Conservation (phyloP, 192 early-diverging fungal species). For the Entophlyctis luteolus region DNA sequence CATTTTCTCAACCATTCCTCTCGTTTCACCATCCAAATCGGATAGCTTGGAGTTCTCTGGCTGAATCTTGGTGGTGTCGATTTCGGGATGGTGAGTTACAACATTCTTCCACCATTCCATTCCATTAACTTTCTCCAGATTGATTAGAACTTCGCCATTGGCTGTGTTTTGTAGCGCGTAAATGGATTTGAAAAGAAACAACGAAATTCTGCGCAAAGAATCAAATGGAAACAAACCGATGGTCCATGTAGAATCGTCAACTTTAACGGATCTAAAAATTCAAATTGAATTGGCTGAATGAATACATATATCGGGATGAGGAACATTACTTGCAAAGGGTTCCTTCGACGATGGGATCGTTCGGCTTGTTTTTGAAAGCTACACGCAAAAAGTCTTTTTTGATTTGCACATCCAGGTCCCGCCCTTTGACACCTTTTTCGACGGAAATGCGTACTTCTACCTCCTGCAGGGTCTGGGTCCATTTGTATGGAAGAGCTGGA, state of each 20-base stretch:
- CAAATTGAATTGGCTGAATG: too few species aligned
- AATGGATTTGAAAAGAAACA: neutral
- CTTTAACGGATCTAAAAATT: conserved; percentile 56
- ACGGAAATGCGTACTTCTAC: conserved; percentile 72
- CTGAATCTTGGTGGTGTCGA: conserved; percentile 83
- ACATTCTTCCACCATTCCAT: conserved; percentile 89
- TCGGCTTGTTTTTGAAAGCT: conserved; percentile 62
- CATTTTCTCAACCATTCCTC: conserved; percentile 94
- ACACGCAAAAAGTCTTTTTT: conserved; percentile 64
- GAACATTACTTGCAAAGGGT: conserved; percentile 68
- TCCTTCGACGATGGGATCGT: conserved; percentile 70
- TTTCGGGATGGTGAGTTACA: conserved; percentile 66
- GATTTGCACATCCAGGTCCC: conserved; percentile 65
- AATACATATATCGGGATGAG: too few species aligned
- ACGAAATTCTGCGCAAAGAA: neutral
- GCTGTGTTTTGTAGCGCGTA: conserved; percentile 24
- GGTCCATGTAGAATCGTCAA: conserved; percentile 82
- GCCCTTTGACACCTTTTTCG: conserved; percentile 65
- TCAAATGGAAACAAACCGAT: conserved; percentile 42
- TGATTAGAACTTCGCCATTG: conserved; percentile 67
- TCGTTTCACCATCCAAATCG: conserved; percentile 85
- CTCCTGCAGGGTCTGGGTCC: conserved; percentile 80
- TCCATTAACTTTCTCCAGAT: conserved; percentile 79
- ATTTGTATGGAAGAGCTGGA: conserved; percentile 66
- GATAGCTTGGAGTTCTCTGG: conserved; percentile 84